Evolutionary conservation across 164 flowering plant species (phyloP).

Genomic region (Vitis rotundifolia): DNA sequence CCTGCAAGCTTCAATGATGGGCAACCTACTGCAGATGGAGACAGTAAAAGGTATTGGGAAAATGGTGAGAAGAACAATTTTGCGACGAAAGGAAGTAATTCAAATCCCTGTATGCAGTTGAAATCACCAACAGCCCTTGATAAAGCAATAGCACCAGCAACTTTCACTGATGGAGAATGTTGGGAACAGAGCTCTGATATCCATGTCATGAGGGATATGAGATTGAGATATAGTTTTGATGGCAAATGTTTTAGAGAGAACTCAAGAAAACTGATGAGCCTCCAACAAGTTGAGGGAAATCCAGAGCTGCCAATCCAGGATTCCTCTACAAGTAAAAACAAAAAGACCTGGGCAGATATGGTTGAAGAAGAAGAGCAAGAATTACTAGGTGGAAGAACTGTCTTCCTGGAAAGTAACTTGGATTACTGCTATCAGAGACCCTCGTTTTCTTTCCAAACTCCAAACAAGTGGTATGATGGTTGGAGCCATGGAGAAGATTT

Average conservation of each 20-base stretch:
- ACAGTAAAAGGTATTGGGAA: background rate
- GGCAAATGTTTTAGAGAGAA: background rate
- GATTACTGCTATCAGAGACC: constrained; percentile 4
- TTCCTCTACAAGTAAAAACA: constrained; percentile 5
- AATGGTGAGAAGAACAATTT: background rate
- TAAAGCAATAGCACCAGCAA: background rate
- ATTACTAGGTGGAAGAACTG: constrained; percentile 4
- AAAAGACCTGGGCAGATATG: constrained; percentile 80
- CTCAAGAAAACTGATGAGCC: background rate
- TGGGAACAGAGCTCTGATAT: background rate
- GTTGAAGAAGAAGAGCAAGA: constrained; percentile 66
- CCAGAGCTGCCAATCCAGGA: background rate
- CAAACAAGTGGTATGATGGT: constrained; percentile 3
- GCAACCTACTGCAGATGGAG: too few relatives aligned
- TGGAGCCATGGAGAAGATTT: constrained; percentile 20
- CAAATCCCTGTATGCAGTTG: background rate
- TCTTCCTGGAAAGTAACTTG: background rate
- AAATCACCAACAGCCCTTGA: background rate
- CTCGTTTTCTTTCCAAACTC: constrained; percentile 7
- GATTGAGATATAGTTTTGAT: background rate
- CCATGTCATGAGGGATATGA: background rate
- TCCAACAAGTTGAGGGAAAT: background rate
- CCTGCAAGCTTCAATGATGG: too few relatives aligned
- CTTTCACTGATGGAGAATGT: background rate
- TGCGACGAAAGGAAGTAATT: too few relatives aligned